Base-by-base conservation (phyloP, 2,329 filamentous ascomycete genomes). In the Fusarium sp. region DNA sequence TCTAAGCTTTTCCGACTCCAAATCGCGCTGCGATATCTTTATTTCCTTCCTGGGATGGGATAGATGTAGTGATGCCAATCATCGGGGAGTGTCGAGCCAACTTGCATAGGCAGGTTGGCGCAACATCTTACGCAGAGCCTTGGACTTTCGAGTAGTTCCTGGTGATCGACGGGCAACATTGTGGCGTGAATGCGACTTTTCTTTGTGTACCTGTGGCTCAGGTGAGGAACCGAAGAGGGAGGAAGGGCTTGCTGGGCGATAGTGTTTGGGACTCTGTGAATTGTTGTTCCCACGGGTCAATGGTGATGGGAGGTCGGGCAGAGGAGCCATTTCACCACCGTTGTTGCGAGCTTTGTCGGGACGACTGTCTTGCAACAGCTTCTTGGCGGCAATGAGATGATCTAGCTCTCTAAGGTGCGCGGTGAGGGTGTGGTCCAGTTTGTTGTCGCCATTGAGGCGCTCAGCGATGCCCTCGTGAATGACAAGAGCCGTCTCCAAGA, bases 1-100 rank as follows among this genome's bases (percentile, higher is more conserved):
- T 37, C 1, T 18, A 37, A 52, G 2, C n/a, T 35, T 23, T 7
- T 20, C 5, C 3, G 2, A 5, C 7, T 2, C 8, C 12, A 26
- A 12, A 15, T 2, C 3, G 5, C 1, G 2, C 6, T 37, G 2
- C 17, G 6, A 18, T 14, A 1, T 40, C n/a, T 20, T 8, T n/a
- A 3, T 13, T n/a, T 14, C 12, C 1, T 18, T 6, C 3, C 6
- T 14, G 12, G 23, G 30, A 8, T 30, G 30, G 30, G 30, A 8
- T 30, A 7, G 30, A 30, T 30, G 30, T 30, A 30, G 30, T 30
- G 30, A 9, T 30, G 11, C 6, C n/a, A 6, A 4, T 52, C 2
- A 52, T 3, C 26, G 37, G 5, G 48, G 20, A 2, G 14, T 52
- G 7, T 52, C 17, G 26, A 38, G 13, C 48, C 48, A 52, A 23